These are phyloP conservation scores for Astragalus membranaceus DNA, from an alignment of 306 rosid species.

Conservation along the genomic window DNA sequence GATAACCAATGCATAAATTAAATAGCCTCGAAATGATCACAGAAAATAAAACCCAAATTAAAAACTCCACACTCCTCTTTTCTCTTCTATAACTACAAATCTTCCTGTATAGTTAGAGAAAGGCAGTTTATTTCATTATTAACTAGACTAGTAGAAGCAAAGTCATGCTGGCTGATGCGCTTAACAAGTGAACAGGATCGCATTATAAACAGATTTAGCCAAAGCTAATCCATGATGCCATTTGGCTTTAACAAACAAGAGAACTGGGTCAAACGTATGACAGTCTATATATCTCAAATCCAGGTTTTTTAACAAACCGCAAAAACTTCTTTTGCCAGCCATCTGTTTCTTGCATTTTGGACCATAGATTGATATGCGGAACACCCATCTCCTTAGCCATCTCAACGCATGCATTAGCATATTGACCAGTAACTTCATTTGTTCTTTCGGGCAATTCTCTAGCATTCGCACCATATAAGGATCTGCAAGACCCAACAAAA, in stretches of 20 bases:
- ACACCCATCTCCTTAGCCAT: constrained; percentile 62
- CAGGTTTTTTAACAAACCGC: constrained; percentile 45
- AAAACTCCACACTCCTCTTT: no score
- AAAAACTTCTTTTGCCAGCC: constrained; percentile 83
- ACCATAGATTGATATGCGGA: constrained; percentile 66
- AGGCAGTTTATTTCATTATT: neutral
- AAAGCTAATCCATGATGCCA: constrained; percentile 7
- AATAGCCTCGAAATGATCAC: neutral
- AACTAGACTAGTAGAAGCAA: neutral
- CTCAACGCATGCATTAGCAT: constrained; percentile 70
- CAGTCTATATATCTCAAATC: neutral
- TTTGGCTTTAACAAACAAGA: constrained; percentile 2
- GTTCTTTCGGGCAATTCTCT: constrained; percentile 62
- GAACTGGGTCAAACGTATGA: neutral
- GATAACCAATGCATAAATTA: neutral
- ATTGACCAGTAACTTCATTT: constrained; percentile 67
- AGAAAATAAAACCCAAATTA: neutral
- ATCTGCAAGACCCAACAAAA: constrained; percentile 43
- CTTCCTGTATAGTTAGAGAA: neutral
- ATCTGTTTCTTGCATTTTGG: constrained; percentile 83
- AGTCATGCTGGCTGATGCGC: no score
- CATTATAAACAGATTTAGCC: neutral
- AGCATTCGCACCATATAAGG: constrained; percentile 63
- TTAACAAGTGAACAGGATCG: neutral
- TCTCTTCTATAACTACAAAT: no score